A percentile compares a stretch with the other conserved stretches of the same genome.
Evolutionary conservation across 2,329 filamentous ascomycete genomes (phyloP).

Genomic region (Epichloe typhina): DNA sequence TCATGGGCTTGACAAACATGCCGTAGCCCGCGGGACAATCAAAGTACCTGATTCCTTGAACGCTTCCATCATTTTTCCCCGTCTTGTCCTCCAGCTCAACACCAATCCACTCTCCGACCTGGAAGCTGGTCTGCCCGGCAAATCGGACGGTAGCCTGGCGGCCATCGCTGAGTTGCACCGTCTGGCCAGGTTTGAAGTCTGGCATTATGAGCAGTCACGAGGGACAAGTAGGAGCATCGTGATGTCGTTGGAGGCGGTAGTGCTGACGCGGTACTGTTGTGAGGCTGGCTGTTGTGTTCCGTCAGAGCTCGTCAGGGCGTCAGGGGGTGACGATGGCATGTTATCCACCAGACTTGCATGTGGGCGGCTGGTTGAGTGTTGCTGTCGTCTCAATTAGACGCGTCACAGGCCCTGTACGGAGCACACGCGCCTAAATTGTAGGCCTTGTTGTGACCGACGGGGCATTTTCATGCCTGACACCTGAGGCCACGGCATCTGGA

Average conservation of each 20-base stretch:
- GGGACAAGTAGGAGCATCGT: slow-evolving; percentile 20
- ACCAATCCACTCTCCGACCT: slow-evolving; percentile 75
- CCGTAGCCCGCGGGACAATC: slow-evolving; percentile 62
- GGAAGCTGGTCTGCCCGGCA: slow-evolving; percentile 67
- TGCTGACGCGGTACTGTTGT: background rate
- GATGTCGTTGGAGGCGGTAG: slow-evolving; percentile 4
- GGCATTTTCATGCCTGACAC: background rate
- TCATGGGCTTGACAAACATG: slow-evolving; percentile 74
- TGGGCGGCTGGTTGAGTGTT: background rate
- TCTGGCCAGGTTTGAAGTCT: slow-evolving; percentile 54
- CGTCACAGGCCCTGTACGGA: no score
- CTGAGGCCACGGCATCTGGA: background rate
- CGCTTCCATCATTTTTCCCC: slow-evolving; percentile 90
- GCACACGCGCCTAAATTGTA: no score
- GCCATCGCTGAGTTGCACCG: slow-evolving; percentile 66
- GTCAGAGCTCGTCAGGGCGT: background rate
- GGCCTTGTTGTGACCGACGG: background rate
- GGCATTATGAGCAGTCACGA: slow-evolving; percentile 31
- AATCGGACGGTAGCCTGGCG: slow-evolving; percentile 69
- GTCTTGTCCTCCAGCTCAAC: slow-evolving; percentile 70
- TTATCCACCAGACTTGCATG: background rate
- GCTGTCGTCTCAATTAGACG: no score
- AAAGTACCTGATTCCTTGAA: slow-evolving; percentile 81
- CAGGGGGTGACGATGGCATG: background rate
- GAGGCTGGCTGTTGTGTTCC: background rate